These are phyloP conservation scores for Truncatella angustata DNA, from an alignment of 2,329 filamentous ascomycete species.

Conservation along the genomic window DNA sequence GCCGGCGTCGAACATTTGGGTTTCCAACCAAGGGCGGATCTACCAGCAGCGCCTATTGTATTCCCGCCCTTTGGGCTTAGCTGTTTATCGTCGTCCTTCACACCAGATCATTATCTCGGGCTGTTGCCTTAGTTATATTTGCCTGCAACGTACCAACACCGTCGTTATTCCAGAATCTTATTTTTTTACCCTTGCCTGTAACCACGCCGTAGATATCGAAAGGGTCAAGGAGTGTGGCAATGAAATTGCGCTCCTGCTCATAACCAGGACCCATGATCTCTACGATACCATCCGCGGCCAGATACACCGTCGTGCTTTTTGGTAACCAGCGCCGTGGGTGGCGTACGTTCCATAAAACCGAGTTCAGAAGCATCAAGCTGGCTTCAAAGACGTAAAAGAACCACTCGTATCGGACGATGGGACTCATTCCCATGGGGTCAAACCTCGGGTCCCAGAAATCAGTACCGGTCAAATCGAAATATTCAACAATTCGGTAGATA, in stretches of 20 bases:
- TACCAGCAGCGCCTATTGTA: too few relatives aligned
- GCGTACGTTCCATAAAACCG: constrained; percentile 45
- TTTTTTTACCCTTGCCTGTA: constrained; percentile 29
- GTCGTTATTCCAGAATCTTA: constrained; percentile 35
- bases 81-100: too few relatives aligned
- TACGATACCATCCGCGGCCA: constrained; percentile 42
- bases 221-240: constrained; percentile 40
- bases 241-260: constrained; percentile 43
- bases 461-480: constrained; percentile 46
- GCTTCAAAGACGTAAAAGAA: constrained; percentile 61
- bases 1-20: too few relatives aligned
- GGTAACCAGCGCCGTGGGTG: constrained; percentile 53
- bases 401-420: constrained; percentile 55
- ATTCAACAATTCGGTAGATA: constrained; percentile 59
- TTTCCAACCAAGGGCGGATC: too few relatives aligned
- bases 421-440: constrained; percentile 35
- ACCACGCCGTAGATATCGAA: constrained; percentile 37
- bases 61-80: too few relatives aligned
- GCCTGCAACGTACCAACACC: neutral
- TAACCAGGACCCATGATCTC: constrained; percentile 47
- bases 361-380: constrained; percentile 50
- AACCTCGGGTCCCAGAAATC: constrained; percentile 36
- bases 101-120: too few relatives aligned
- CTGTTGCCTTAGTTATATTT: neutral
- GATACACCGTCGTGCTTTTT: constrained; percentile 44